Conservation (phyloP, 305 asterid species). For the Fraxinus ornus region DNA sequence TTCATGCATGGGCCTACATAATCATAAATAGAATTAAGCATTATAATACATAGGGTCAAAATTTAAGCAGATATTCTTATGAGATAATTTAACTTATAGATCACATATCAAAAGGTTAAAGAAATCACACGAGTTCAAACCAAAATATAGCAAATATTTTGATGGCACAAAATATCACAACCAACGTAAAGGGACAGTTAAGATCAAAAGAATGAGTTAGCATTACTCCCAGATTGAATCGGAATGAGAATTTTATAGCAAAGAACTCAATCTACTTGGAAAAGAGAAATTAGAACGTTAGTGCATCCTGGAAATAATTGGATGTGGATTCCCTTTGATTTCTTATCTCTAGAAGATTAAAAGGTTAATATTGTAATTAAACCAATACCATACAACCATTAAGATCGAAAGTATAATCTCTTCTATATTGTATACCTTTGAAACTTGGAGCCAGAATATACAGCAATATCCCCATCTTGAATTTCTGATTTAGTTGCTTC, state of each 20-base stretch:
- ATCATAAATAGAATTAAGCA: conserved; percentile 27
- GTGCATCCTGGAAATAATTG: neutral
- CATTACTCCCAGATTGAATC: conserved; percentile 12
- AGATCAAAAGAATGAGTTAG: conserved; percentile 13
- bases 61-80: conserved; percentile 10
- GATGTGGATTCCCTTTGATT: neutral
- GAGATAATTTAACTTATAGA: conserved; percentile 6
- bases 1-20: conserved; percentile 92
- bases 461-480: conserved; percentile 51
- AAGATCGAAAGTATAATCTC: conserved; percentile 20
- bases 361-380: neutral
- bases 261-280: conserved; percentile 12
- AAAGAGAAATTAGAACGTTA: neutral
- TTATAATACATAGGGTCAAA: conserved; percentile 11
- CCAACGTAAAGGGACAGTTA: conserved; percentile 2
- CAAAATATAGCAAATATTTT: neutral
- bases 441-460: conserved; percentile 38
- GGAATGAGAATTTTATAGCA: neutral
- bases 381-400: neutral
- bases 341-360: neutral
- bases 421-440: conserved; percentile 51
- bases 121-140: neutral
- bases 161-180: neutral
- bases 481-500: conserved; percentile 63
- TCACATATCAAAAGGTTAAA: neutral